Conservation (phyloP, 495 filamentous ascomycete genomes). For the Cercophora scortea region DNA sequence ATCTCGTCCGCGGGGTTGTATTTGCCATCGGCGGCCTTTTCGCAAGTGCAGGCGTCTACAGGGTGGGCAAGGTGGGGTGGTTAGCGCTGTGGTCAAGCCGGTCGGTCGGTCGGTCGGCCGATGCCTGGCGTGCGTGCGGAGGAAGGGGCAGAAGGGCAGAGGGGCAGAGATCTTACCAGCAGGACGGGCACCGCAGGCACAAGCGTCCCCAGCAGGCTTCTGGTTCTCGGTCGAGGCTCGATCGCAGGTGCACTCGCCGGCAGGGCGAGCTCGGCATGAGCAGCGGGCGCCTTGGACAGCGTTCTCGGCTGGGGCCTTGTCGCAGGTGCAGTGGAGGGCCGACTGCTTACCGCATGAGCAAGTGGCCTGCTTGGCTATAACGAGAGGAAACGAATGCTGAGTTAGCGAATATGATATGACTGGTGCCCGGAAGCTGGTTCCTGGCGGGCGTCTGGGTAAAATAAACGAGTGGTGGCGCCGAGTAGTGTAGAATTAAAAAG, state of each 20-base stretch:
- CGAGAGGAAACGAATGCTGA: neutral
- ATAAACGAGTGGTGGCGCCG: neutral
- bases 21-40: conserved; percentile 54
- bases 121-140: neutral
- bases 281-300: conserved; percentile 62
- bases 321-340: conserved; percentile 80
- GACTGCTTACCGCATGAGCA: conserved; percentile 87
- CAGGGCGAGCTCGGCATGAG: conserved; percentile 71
- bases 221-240: conserved; percentile 67
- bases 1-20: conserved; percentile 51
- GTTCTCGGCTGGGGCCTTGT: conserved; percentile 72
- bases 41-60: conserved; percentile 74
- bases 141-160: neutral
- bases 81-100: neutral
- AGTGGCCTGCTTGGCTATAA: conserved; percentile 46
- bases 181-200: conserved; percentile 70
- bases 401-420: neutral
- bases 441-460: neutral
- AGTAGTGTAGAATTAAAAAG: neutral
- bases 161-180: conserved; percentile 40
- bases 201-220: conserved; percentile 43
- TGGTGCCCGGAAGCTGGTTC: too few species aligned
- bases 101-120: too few species aligned
- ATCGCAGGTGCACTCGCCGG: conserved; percentile 76
- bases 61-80: neutral